These are phyloP conservation scores for Kuraishia hungarica DNA, from an alignment of 805 yeast genomes.

Conservation along the genomic window DNA sequence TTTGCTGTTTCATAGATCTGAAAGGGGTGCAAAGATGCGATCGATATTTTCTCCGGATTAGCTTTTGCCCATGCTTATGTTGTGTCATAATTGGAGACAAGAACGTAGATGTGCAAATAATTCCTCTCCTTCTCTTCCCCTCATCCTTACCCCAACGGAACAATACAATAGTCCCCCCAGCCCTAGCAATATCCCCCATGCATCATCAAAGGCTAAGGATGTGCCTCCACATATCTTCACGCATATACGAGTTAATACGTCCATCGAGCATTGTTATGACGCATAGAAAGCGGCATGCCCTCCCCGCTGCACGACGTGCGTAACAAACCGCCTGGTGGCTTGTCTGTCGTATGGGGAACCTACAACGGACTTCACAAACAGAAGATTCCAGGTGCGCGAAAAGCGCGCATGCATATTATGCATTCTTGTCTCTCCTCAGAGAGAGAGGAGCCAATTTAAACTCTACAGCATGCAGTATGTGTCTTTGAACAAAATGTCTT, in stretches of 20 bases:
- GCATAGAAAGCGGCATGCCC: background rate
- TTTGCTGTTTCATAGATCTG: too few species aligned
- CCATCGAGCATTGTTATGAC: background rate
- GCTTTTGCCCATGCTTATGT: too few species aligned
- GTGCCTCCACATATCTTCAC: background rate
- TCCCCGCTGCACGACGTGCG: background rate
- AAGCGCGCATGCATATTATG: background rate
- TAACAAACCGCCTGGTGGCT: background rate
- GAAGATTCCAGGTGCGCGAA: background rate
- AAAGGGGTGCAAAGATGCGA: too few species aligned
- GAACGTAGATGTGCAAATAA: background rate
- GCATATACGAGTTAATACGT: background rate
- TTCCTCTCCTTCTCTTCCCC: background rate
- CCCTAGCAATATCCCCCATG: background rate
- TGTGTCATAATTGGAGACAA: background rate
- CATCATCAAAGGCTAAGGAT: background rate
- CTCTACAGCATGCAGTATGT: background rate
- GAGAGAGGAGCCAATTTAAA: background rate
- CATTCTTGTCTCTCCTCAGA: background rate
- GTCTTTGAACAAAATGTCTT: background rate
- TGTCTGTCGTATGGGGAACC: background rate
- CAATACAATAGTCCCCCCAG: background rate
- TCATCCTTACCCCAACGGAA: background rate
- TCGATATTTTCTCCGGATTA: too few species aligned
- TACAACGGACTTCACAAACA: background rate